Evolutionary conservation across 257 asterid species (phyloP).

Genomic region (Schizonepeta tenuifolia): DNA sequence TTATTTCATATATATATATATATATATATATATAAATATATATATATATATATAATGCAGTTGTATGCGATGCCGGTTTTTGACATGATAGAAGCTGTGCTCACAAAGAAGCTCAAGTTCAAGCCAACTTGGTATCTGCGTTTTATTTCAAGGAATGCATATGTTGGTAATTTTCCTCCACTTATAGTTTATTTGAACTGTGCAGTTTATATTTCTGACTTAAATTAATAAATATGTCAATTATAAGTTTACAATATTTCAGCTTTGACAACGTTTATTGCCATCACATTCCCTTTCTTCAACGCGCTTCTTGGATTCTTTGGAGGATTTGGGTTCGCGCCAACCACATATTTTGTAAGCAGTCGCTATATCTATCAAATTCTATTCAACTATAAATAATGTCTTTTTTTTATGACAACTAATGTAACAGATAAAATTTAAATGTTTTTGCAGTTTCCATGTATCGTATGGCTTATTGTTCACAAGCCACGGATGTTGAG

Average conservation of each 20-base stretch:
- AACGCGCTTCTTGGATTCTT: conserved; percentile 74
- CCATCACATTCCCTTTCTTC: conserved; percentile 75
- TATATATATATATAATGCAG: no score
- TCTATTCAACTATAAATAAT: no score
- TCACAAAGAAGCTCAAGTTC: neutral
- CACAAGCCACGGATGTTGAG: neutral
- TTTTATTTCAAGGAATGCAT: conserved; percentile 1
- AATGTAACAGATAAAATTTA: no score
- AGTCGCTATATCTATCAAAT: neutral
- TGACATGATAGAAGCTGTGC: conserved; percentile 42
- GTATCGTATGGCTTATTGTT: neutral
- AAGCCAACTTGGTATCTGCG: conserved; percentile 18
- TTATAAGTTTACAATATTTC: conserved; percentile 19
- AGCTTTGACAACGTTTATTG: conserved; percentile 76
- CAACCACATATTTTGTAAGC: conserved; percentile 80
- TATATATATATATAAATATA: no score
- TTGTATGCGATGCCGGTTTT: conserved; percentile 54
- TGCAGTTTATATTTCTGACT: no score
- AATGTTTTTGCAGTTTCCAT: neutral
- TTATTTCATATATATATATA: no score
- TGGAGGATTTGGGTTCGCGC: conserved; percentile 84
- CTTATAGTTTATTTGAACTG: neutral
- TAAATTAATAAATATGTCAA: no score
- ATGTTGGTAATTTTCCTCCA: neutral
- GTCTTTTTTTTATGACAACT: neutral